Base-by-base conservation (phyloP, 208 protist genomes). In the Crithidia bombi region DNA sequence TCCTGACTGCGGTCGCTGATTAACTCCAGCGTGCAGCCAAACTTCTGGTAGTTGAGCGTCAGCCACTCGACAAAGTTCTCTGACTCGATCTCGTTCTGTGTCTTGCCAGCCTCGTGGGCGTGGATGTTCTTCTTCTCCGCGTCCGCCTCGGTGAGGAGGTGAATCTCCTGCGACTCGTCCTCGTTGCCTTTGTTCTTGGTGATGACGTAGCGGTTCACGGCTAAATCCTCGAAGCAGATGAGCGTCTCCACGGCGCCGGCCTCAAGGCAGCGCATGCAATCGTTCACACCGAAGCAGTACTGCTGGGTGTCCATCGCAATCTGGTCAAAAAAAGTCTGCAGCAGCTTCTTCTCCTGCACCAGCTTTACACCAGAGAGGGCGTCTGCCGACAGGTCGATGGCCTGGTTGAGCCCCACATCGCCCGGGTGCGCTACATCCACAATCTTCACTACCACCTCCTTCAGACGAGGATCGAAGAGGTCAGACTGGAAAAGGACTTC, bases 401-500 rank as follows among this genome's bases (percentile, higher is more conserved):
- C 99, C 87, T 99, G 99, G 81, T 99, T 99, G 75, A 99, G 98
- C 33, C 99, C 99, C 55, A 99, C 98, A 65, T 99, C 99, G 59
- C 98, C 98, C 38, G 99, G 99, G 86, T 99, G 99, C 15, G 96
- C 98, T 30, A 99, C 90, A 87, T 99, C 99, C 10, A 99, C 97
- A 50, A 99, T 91, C 78, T 99, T 99, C 6, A 99, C 63, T n/a
- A 99, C 91, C 38, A 99, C 97, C n/a, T 87, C 91, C 78, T 97
- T 92, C 30, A 99, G 90, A 49, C 98, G 96, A 30, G 81, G 97
- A 75, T 99, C 98, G 67, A 99, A 99, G 38, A 99, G 86, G 72
- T 99, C 98, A 30, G 96, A 98, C 50, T 97, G 83, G 64, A 78
- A 86, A 4, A 99, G 87, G 35, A 99, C 98, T 69, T 98, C 98